A percentile compares a stretch with the other conserved stretches of the same genome.
These are phyloP conservation scores for Lactarius sanguifluus DNA, from an alignment of 768 basidiomycete species.

Conservation along the genomic window DNA sequence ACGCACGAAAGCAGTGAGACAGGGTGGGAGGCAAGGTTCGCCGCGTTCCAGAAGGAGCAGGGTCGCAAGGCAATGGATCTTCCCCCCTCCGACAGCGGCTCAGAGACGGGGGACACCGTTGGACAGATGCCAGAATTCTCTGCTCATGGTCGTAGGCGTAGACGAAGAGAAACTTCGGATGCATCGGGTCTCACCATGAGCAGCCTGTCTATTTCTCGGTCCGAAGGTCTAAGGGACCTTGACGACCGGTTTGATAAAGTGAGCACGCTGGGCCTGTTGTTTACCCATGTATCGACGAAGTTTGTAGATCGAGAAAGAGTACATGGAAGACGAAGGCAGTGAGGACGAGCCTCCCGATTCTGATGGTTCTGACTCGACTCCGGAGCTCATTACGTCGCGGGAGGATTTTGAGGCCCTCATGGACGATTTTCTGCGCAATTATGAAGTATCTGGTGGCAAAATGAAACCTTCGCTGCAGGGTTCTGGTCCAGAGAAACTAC, in stretches of 20 bases:
- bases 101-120: constrained; percentile 81
- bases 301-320: constrained; percentile 78
- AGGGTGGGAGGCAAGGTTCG: constrained; percentile 79
- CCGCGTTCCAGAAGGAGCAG: constrained; percentile 65
- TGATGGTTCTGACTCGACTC: constrained; percentile 57
- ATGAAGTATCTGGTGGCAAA: constrained; percentile 86
- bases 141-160: constrained; percentile 77
- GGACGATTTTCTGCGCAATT: constrained; percentile 90
- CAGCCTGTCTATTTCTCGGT: constrained; percentile 93
- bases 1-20: constrained; percentile 38
- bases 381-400: constrained; percentile 75
- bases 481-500: constrained; percentile 73
- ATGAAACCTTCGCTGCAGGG: constrained; percentile 75
- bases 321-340: constrained; percentile 59
- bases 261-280: constrained; percentile 29
- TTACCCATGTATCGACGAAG: constrained; percentile 6
- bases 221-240: constrained; percentile 80
- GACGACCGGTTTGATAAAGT: constrained; percentile 97
- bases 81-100: constrained; percentile 48
- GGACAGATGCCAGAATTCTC: constrained; percentile 70
- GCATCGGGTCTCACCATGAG: constrained; percentile 98
- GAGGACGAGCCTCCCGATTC: constrained; percentile 42
- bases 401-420: constrained; percentile 90
- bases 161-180: constrained; percentile 72
- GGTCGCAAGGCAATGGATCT: constrained; percentile 30